Evolutionary conservation across 768 basidiomycete genomes (phyloP).

Genomic region (Calocera cornea): DNA sequence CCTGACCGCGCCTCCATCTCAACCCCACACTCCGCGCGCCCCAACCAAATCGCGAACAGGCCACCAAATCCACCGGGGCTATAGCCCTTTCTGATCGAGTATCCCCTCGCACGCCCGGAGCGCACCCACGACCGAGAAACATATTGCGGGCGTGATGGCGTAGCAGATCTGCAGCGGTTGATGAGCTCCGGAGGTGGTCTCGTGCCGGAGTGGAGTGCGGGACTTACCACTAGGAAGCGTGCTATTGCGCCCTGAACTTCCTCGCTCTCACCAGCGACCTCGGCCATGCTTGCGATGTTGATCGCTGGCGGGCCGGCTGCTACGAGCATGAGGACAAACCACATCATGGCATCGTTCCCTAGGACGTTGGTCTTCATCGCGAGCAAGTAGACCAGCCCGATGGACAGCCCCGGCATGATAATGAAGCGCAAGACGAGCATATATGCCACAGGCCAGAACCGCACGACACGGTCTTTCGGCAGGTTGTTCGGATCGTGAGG

Average conservation of each 20-base stretch:
- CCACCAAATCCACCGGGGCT: not conserved
- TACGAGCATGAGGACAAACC: not conserved
- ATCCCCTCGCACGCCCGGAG: not conserved
- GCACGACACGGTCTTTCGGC: not conserved
- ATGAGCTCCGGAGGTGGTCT: not conserved
- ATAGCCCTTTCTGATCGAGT: not conserved
- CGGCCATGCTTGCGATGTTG: conserved; percentile 3
- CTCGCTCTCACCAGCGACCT: not conserved
- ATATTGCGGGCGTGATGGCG: not conserved
- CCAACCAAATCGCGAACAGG: not conserved
- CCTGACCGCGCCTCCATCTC: not conserved
- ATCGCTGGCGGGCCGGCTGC: conserved; percentile 3
- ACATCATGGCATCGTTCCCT: not conserved
- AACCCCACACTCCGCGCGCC: not conserved
- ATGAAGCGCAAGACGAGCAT: conserved; percentile 1
- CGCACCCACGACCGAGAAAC: not conserved
- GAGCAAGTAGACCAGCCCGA: not conserved
- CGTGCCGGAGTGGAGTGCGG: not conserved
- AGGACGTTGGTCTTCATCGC: not conserved
- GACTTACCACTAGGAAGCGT: not conserved
- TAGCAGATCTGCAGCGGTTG: not conserved
- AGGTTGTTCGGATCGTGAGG: not conserved
- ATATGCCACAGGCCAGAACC: not conserved
- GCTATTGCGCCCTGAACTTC: not conserved
- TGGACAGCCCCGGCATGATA: not conserved